A percentile compares a stretch with the other conserved stretches of the same genome.
These are phyloP conservation scores for Schizosaccharomyces octosporus DNA, from an alignment of 805 yeast species.

Conservation along the genomic window DNA sequence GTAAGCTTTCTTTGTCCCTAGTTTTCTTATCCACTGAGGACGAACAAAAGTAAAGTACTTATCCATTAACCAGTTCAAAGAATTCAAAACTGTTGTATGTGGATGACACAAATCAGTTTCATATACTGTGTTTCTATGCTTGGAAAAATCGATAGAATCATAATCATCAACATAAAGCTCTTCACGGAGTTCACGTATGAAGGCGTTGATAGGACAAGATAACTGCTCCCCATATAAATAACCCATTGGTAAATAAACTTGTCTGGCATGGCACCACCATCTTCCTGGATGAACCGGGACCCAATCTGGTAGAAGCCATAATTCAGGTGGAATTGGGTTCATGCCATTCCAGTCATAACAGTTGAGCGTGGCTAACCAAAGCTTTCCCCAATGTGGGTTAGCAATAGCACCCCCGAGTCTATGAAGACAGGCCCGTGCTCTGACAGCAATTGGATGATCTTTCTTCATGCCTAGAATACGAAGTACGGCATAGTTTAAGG, in stretches of 20 bases:
- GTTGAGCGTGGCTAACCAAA: slow-evolving; percentile 61
- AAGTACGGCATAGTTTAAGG: slow-evolving; percentile 59
- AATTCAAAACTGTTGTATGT: slow-evolving; percentile 43
- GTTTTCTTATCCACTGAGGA: slow-evolving; percentile 44
- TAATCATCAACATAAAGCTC: slow-evolving; percentile 57
- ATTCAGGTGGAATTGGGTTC: slow-evolving; percentile 92
- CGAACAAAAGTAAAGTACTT: slow-evolving; percentile 47
- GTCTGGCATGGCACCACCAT: slow-evolving; percentile 98
- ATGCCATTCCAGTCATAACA: slow-evolving; percentile 89
- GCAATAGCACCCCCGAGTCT: slow-evolving; percentile 64
- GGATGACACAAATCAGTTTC: slow-evolving; percentile 89
- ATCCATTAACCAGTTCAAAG: slow-evolving; percentile 33
- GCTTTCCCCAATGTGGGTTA: slow-evolving; percentile 93
- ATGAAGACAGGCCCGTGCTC: slow-evolving; percentile 47
- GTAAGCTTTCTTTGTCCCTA: slow-evolving; percentile 28
- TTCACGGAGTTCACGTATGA: slow-evolving; percentile 37
- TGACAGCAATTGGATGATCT: slow-evolving; percentile 51
- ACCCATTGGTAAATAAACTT: slow-evolving; percentile 68
- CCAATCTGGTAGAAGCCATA: slow-evolving; percentile 65
- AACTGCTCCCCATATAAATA: slow-evolving; percentile 35
- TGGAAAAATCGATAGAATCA: slow-evolving; percentile 38
- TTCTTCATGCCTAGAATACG: slow-evolving; percentile 54
- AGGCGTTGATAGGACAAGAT: slow-evolving; percentile 27
- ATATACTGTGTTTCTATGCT: slow-evolving; percentile 62
- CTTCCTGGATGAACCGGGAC: slow-evolving; percentile 77